A percentile compares a stretch with the other conserved stretches of the same genome.
These are phyloP conservation scores for Pyricularia sp. DNA, from an alignment of 2,329 filamentous ascomycete species.

Conservation along the genomic window DNA sequence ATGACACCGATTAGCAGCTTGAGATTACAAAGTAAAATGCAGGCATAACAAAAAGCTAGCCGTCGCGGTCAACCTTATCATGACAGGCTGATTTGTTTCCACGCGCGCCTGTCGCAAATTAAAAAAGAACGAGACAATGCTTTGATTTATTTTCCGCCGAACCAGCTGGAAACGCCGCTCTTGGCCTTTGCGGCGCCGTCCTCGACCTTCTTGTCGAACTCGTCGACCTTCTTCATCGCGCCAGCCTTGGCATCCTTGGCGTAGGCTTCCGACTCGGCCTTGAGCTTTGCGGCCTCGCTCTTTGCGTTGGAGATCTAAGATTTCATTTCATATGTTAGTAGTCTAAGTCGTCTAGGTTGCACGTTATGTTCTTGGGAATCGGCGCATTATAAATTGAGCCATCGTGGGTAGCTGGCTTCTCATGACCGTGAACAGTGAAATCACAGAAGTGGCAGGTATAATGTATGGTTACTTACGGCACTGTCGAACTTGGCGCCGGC, in stretches of 20 bases:
- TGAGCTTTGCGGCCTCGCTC: slow-evolving; percentile 50
- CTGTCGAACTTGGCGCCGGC: slow-evolving; percentile 59
- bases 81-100: not conserved
- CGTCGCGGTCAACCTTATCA: not conserved
- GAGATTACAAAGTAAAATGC: not conserved
- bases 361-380: not conserved
- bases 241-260: slow-evolving; percentile 55
- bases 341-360: not conserved
- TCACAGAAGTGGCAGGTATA: not conserved
- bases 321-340: slow-evolving; percentile 5
- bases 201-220: slow-evolving; percentile 76
- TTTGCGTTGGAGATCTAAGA: slow-evolving; percentile 52
- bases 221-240: slow-evolving; percentile 64
- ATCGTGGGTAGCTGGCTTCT: not conserved
- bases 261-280: slow-evolving; percentile 49
- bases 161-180: slow-evolving; percentile 77
- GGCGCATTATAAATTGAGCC: not conserved
- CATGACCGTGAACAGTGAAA: not conserved
- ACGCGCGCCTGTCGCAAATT: not conserved
- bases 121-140: not conserved
- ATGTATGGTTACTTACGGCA: slow-evolving; percentile 41
- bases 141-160: slow-evolving; percentile 53
- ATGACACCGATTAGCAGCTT: not conserved
- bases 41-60: not conserved
- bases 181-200: slow-evolving; percentile 73